Base-by-base conservation (phyloP, 352 stramenopile genomes). In the Phytophthora ohioensis region DNA sequence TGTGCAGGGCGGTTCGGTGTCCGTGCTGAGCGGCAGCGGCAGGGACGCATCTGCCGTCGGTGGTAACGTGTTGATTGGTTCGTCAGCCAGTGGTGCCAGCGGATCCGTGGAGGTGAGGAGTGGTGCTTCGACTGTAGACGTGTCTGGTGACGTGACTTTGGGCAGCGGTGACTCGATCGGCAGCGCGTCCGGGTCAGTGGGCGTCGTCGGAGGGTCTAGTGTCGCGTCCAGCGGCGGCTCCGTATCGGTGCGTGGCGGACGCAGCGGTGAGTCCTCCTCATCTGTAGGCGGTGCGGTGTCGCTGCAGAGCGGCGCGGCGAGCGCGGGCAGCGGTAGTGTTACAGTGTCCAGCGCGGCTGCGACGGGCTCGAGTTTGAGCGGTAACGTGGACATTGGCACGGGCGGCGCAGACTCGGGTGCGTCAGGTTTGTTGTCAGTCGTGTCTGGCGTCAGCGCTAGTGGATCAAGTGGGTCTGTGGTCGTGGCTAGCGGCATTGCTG, bases 1-100 rank as follows among this genome's bases (percentile, higher is more conserved):
- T 13, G 38, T 43, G 12, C 27, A 52, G 46, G 35, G 48, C 49
- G 59, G 59, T 21, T 57, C 52, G 32, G 45, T 69, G 36, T 59
- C 17, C 7, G 48, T 63, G 17, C 43, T 46, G 13, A 63, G 38
- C 38, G 38, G 38, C 10, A 13, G 38, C 38, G n/a, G 38, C 38
- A 13, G n/a, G 12, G 38, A 17, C 6, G 38, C 38, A 13, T 43
- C 38, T 13, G 38, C 10, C n/a, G 9, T 43, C 38, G 10, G 38
- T 12, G 38, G 38, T 4, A 13, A 43, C n/a, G 38, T 43, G 7
- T n/a, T 13, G 38, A 10, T 43, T 10, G 38, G 38, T 15, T 43
- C 38, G 38, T 43, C 38, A 2, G 38, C 38, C 12, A 13, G 38
- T 13, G n/a, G 38, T 13, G 9, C 38, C 10, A 43, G 38, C 38